A percentile compares a stretch with the other conserved stretches of the same genome.
Evolutionary conservation across 192 early-diverging fungal genomes (phyloP).

Genomic region (Tieghemiomyces parasiticus): DNA sequence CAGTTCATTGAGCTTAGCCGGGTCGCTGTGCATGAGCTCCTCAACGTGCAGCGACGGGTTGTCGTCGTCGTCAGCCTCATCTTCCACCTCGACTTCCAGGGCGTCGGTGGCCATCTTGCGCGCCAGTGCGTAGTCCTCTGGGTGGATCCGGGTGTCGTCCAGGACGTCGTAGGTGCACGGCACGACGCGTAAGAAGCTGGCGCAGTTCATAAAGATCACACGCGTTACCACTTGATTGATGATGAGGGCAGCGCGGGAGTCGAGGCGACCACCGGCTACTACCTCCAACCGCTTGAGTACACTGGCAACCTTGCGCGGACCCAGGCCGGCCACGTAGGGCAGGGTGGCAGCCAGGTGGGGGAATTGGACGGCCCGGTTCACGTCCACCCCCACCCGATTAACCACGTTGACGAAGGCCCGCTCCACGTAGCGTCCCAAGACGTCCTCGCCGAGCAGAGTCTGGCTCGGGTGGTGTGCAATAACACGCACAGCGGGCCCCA

Average conservation of each 20-base stretch:
- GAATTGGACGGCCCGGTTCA: slow-evolving; percentile 57
- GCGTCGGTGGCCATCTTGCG: slow-evolving; percentile 95
- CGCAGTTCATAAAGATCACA: slow-evolving; percentile 84
- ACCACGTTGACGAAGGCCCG: slow-evolving; percentile 80
- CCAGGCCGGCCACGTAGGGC: slow-evolving; percentile 84
- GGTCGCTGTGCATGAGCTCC: slow-evolving; percentile 60
- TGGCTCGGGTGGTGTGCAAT: slow-evolving; percentile 67
- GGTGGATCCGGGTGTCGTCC: slow-evolving; percentile 91
- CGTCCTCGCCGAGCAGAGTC: slow-evolving; percentile 47
- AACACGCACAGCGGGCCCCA: slow-evolving; percentile 42
- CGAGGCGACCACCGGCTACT: slow-evolving; percentile 24
- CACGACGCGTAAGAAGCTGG: slow-evolving; percentile 77
- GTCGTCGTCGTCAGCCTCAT: slow-evolving; percentile 48
- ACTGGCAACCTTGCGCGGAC: slow-evolving; percentile 78
- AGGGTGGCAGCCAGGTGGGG: slow-evolving; percentile 55
- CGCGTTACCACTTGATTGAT: slow-evolving; percentile 41
- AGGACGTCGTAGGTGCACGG: slow-evolving; percentile 57
- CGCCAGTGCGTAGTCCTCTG: slow-evolving; percentile 87
- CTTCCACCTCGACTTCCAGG: slow-evolving; percentile 74
- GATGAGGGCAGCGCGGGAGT: slow-evolving; percentile 57
- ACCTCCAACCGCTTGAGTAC: slow-evolving; percentile 48
- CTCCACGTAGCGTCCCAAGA: slow-evolving; percentile 51
- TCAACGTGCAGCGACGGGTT: slow-evolving; percentile 61
- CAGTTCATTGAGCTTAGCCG: slow-evolving; percentile 69
- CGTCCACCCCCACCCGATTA: slow-evolving; percentile 72